phyloP scores from a whole-genome alignment of 129 eudicot genomes.

The Arctium minus region DNA sequence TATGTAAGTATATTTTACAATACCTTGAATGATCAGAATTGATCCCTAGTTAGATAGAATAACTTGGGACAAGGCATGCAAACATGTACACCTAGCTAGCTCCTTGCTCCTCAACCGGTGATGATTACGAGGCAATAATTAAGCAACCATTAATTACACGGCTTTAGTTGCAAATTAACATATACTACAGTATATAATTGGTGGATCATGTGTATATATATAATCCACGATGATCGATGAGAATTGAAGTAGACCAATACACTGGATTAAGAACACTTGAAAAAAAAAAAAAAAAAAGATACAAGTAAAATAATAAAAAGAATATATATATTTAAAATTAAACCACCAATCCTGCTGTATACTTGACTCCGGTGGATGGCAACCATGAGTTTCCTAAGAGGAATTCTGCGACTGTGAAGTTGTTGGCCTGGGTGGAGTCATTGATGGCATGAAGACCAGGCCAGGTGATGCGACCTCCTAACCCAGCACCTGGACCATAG shows the following conservation, averaged over 20 bases:
- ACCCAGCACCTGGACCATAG: conserved; percentile 75
- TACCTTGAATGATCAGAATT: background rate
- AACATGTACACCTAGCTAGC: background rate
- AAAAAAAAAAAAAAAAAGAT: background rate
- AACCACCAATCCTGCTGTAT: conserved; percentile 48
- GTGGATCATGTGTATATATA: background rate
- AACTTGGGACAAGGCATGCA: no score
- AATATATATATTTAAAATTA: conserved; percentile 9
- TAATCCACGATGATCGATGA: background rate
- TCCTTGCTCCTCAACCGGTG: background rate
- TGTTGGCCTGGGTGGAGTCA: conserved; percentile 43
- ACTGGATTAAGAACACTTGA: background rate
- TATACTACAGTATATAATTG: no score
- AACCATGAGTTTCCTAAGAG: conserved; percentile 73
- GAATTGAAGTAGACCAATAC: background rate
- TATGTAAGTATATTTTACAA: background rate
- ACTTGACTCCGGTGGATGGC: conserved; percentile 56
- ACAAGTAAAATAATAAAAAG: background rate
- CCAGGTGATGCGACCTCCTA: conserved; percentile 67
- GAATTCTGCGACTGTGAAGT: conserved; percentile 67
- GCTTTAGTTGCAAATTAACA: no score
- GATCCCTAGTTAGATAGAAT: background rate
- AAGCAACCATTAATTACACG: no score
- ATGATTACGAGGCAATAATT: background rate
- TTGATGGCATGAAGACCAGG: conserved; percentile 64